Percentiles rank a stretch among this genome's conserved stretches.
phyloP scores from a whole-genome alignment of 306 rosid species.

The Chamaecrista fasciculata region DNA sequence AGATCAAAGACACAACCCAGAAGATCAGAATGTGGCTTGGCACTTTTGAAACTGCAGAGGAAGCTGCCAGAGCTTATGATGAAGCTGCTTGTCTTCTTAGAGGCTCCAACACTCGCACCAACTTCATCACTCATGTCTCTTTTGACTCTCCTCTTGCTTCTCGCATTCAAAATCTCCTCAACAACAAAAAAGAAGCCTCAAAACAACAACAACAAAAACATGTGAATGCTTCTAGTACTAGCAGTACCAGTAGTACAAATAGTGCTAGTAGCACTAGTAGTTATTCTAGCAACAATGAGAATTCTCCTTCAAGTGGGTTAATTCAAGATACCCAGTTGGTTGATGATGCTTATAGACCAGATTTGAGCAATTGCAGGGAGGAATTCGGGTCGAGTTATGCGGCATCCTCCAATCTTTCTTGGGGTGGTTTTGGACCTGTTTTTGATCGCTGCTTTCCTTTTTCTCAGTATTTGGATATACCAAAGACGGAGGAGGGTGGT shows the following conservation, averaged over 20 bases:
- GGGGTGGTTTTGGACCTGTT: slow-evolving; percentile 35
- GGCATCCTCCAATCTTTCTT: slow-evolving; percentile 30
- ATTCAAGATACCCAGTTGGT: slow-evolving; percentile 23
- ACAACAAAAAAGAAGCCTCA: slow-evolving; percentile 33
- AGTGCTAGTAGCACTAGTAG: neutral
- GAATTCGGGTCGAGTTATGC: slow-evolving; percentile 35
- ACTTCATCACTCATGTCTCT: slow-evolving; percentile 68
- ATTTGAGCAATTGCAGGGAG: slow-evolving; percentile 50
- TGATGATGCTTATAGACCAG: slow-evolving; percentile 70
- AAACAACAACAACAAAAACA: slow-evolving; percentile 4
- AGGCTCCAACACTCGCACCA: slow-evolving; percentile 77
- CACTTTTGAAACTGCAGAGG: slow-evolving; percentile 83
- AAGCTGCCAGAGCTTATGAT: slow-evolving; percentile 86
- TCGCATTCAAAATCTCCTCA: slow-evolving; percentile 58
- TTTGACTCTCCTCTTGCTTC: slow-evolving; percentile 74
- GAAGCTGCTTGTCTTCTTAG: slow-evolving; percentile 94
- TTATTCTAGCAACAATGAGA: slow-evolving; percentile 8
- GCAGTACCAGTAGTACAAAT: neutral
- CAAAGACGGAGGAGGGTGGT: slow-evolving; percentile 21
- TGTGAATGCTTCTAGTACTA: neutral
- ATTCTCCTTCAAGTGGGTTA: slow-evolving; percentile 24
- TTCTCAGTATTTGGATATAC: slow-evolving; percentile 44
- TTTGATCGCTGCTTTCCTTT: slow-evolving; percentile 43
- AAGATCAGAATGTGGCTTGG: slow-evolving; percentile 98
- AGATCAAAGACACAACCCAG: slow-evolving; percentile 82